Percentiles rank a stretch among this genome's conserved stretches.
Conservation (phyloP, 768 basidiomycete species). For the Vararia minispora region DNA sequence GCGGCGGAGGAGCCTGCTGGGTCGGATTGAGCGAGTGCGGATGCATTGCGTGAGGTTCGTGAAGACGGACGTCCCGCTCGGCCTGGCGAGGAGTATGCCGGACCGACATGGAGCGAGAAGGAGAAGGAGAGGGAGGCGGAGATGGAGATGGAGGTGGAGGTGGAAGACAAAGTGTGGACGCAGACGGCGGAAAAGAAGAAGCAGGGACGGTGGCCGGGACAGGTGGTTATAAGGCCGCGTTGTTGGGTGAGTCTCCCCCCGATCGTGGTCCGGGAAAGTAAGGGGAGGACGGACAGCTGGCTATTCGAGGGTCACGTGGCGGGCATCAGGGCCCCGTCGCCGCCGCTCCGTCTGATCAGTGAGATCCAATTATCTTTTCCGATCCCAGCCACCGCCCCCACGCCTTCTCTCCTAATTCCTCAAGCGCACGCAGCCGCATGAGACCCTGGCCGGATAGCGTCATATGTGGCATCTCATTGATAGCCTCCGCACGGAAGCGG, state of each 20-base stretch:
- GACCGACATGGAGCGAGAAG: constrained; percentile 38
- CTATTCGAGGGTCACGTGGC: no score
- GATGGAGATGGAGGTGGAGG: constrained; percentile 21
- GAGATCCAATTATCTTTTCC: no score
- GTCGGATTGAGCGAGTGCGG: constrained; percentile 32
- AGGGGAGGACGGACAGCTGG: no score
- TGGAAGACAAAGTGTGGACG: constrained; percentile 16
- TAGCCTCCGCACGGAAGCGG: no score
- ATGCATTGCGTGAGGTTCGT: constrained; percentile 40
- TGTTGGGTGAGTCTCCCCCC: constrained; percentile 25
- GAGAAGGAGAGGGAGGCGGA: constrained; percentile 19
- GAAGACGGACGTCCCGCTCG: constrained; percentile 53
- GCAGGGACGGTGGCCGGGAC: constrained; percentile 18
- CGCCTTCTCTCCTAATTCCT: no score
- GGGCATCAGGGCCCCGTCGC: no score
- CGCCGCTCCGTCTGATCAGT: no score
- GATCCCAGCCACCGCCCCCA: no score
- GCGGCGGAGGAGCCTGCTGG: constrained; percentile 27
- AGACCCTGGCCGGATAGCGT: no score
- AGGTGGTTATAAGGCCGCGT: constrained; percentile 40
- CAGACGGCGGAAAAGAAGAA: constrained; percentile 13
- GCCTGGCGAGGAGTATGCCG: constrained; percentile 49
- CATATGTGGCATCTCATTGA: no score
- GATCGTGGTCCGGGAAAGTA: no score
- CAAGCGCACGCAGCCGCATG: no score